phyloP scores from a whole-genome alignment of 352 stramenopile species.

The Phytopythium litorale region DNA sequence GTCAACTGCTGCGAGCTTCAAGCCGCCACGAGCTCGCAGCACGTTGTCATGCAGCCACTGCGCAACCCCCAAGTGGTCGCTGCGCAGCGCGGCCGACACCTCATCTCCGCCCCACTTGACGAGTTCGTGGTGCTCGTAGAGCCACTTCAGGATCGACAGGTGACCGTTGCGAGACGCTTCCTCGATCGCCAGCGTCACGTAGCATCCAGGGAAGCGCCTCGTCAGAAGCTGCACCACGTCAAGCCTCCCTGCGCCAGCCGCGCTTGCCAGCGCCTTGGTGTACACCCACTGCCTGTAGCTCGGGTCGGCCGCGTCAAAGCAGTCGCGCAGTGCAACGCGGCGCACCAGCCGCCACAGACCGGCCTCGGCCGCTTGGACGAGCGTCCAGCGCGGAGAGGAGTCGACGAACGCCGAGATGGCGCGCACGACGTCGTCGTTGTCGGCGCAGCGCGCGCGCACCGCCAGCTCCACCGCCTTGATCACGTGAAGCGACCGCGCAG shows the following conservation, averaged over 20 bases:
- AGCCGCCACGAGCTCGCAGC: constrained; percentile 7
- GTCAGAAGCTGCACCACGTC: constrained; percentile 2
- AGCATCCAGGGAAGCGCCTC: constrained; percentile 19
- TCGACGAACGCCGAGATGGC: constrained; percentile 22
- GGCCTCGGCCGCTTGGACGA: constrained; percentile 10
- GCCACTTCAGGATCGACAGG: constrained; percentile 31
- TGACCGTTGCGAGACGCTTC: constrained; percentile 27
- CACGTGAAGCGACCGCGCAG: background rate
- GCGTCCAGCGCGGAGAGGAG: constrained; percentile 17
- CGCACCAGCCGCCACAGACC: constrained; percentile 14
- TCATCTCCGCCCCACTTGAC: constrained; percentile 24
- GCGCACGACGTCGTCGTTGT: constrained; percentile 13
- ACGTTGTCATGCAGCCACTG: constrained; percentile 20
- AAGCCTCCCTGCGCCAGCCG: background rate
- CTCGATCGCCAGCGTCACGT: constrained; percentile 25
- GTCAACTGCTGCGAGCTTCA: constrained; percentile 17
- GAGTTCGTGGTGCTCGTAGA: constrained; percentile 11
- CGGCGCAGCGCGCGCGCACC: background rate
- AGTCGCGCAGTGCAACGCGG: constrained; percentile 12
- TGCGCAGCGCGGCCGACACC: constrained; percentile 15
- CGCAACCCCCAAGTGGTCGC: constrained; percentile 11
- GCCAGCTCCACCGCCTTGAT: background rate
- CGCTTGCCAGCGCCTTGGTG: constrained; percentile 14
- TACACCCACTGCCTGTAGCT: constrained; percentile 17
- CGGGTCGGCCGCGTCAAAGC: background rate